A percentile compares a stretch with the other conserved stretches of the same genome.
Conservation (phyloP, 202 grass and related monocot genomes). For the Saccharum hybrid region DNA sequence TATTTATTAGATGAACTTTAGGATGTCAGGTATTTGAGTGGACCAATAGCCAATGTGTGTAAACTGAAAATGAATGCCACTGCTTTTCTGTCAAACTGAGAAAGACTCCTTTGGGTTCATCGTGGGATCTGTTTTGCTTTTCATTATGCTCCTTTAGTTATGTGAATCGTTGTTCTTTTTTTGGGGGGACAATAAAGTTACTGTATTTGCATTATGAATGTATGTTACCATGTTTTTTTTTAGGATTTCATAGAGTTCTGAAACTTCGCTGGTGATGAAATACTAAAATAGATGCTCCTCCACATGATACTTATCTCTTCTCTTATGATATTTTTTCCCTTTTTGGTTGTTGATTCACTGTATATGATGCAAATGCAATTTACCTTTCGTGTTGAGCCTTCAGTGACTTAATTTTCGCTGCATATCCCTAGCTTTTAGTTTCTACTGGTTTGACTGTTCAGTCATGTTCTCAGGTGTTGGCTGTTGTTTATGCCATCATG, state of each 20-base stretch:
- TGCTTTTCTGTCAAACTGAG: neutral
- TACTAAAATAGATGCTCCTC: neutral
- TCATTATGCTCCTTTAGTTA: constrained; percentile 5
- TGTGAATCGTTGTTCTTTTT: neutral
- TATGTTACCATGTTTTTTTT: neutral
- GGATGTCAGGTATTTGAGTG: neutral
- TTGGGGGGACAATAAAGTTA: neutral
- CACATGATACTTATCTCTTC: constrained; percentile 5
- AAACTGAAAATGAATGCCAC: neutral
- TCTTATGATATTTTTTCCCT: neutral
- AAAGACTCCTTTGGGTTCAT: neutral
- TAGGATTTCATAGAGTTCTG: neutral
- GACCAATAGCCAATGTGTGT: neutral
- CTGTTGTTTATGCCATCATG: constrained; percentile 78
- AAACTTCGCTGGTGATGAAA: neutral
- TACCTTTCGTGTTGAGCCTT: constrained; percentile 6
- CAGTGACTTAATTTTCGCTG: neutral
- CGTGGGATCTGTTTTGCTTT: constrained; percentile 3
- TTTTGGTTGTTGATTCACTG: constrained; percentile 1
- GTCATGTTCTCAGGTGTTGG: constrained; percentile 64
- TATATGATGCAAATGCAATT: neutral
- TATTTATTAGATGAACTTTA: neutral
- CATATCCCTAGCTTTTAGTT: neutral
- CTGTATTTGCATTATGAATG: neutral
- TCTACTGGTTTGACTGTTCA: constrained; percentile 35